phyloP scores from a whole-genome alignment of 352 stramenopile genomes.

The Globisporangium ultimum region DNA sequence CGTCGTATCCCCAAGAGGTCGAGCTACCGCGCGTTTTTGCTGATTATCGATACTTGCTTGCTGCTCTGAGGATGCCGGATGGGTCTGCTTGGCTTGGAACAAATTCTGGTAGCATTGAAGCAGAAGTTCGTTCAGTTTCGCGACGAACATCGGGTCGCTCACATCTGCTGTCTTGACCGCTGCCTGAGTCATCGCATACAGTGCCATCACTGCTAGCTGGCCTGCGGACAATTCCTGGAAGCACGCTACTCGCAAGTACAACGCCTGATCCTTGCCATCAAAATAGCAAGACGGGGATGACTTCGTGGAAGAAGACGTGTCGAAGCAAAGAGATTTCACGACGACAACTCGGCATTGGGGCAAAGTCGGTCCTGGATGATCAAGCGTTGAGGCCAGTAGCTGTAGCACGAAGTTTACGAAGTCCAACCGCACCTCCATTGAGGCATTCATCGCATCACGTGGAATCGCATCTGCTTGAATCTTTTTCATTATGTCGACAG shows the following conservation, averaged over 20 bases:
- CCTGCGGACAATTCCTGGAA: constrained; percentile 40
- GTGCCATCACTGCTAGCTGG: constrained; percentile 46
- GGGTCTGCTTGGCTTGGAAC: constrained; percentile 24
- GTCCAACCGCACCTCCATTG: constrained; percentile 24
- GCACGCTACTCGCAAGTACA: constrained; percentile 31
- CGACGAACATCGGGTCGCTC: constrained; percentile 45
- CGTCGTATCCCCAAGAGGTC: not conserved
- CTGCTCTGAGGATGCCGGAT: constrained; percentile 1
- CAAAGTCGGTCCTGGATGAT: no score
- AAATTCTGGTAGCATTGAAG: constrained; percentile 62
- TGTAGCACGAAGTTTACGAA: constrained; percentile 34
- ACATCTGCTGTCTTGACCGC: constrained; percentile 31
- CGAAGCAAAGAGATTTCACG: constrained; percentile 5
- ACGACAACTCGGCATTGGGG: constrained; percentile 6
- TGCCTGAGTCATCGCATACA: constrained; percentile 48
- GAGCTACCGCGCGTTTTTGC: not conserved
- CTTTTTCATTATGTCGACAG: not conserved
- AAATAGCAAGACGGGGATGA: constrained; percentile 1
- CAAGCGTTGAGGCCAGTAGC: constrained; percentile 7
- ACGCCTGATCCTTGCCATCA: constrained; percentile 17
- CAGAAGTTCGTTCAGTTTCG: constrained; percentile 45
- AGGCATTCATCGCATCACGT: constrained; percentile 18
- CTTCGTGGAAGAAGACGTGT: not conserved
- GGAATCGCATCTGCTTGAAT: constrained; percentile 5
- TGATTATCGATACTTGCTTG: not conserved